These are phyloP conservation scores for Prototheca wickerhamii DNA, from an alignment of 163 green algal genomes.

Conservation along the genomic window DNA sequence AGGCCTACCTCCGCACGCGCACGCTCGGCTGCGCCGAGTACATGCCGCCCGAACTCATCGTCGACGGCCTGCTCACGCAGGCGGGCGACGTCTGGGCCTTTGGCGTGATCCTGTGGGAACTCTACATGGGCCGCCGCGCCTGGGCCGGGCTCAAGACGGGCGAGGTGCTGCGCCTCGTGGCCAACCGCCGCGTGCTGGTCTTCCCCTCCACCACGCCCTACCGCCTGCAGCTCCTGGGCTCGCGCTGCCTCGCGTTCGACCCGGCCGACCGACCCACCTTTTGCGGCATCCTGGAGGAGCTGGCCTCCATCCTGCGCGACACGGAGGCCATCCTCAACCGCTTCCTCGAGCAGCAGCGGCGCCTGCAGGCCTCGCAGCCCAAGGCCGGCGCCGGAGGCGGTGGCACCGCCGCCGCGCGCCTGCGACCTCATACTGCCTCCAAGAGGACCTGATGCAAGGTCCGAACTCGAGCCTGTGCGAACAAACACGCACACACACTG, in stretches of 20 bases:
- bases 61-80: constrained; percentile 26
- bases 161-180: constrained; percentile 22
- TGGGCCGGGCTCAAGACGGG: constrained; percentile 21
- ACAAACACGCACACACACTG: too few relatives aligned
- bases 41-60: constrained; percentile 34
- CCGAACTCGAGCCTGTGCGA: too few relatives aligned
- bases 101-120: constrained; percentile 31
- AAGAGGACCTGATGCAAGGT: too few relatives aligned
- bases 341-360: too few relatives aligned
- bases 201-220: constrained; percentile 22
- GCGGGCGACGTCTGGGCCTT: constrained; percentile 29
- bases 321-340: constrained; percentile 28
- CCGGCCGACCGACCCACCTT: constrained; percentile 14
- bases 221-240: constrained; percentile 22
- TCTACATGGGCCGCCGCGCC: constrained; percentile 18
- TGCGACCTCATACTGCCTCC: too few relatives aligned
- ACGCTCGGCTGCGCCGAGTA: constrained; percentile 36
- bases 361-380: too few relatives aligned
- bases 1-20: constrained; percentile 22
- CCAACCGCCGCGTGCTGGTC: constrained; percentile 7
- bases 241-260: constrained; percentile 19
- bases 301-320: constrained; percentile 24
- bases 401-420: too few relatives aligned
- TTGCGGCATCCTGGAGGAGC: constrained; percentile 17
- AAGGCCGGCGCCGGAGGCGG: too few relatives aligned